These are phyloP conservation scores for Candida khao-thaluensis DNA, from an alignment of 805 yeast genomes.

Conservation along the genomic window DNA sequence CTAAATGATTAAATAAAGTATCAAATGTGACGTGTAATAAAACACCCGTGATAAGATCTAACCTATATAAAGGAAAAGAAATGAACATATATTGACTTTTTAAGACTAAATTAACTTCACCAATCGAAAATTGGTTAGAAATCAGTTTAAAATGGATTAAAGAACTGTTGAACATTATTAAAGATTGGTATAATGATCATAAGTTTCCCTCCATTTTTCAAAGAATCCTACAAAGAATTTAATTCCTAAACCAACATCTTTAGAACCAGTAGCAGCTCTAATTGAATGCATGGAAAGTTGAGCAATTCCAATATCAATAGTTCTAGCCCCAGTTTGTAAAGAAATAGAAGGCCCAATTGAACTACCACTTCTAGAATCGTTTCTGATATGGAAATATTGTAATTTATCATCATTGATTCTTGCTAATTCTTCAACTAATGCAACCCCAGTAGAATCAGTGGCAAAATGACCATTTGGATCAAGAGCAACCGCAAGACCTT, in stretches of 20 bases:
- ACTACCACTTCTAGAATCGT: constrained; percentile 83
- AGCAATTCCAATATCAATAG: constrained; percentile 79
- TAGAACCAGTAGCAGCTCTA: constrained; percentile 75
- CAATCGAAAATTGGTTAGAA: too few relatives aligned
- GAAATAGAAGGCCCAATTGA: constrained; percentile 79
- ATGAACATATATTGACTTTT: too few relatives aligned
- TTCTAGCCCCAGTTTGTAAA: constrained; percentile 66
- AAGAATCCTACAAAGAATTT: constrained; percentile 72
- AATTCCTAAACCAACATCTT: constrained; percentile 73
- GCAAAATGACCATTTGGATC: constrained; percentile 86
- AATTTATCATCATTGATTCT: constrained; percentile 58
- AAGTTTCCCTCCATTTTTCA: constrained; percentile 61
- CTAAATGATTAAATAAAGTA: too few relatives aligned
- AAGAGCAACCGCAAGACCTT: constrained; percentile 65
- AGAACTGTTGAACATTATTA: too few relatives aligned
- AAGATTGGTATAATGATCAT: constrained; percentile 49
- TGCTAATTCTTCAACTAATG: constrained; percentile 71
- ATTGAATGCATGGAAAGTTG: constrained; percentile 86
- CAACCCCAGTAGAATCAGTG: constrained; percentile 71
- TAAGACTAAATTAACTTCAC: too few relatives aligned
- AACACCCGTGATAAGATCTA: too few relatives aligned
- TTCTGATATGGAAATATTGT: constrained; percentile 84
- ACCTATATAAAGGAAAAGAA: too few relatives aligned
- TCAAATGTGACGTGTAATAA: too few relatives aligned
- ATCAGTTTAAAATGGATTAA: too few relatives aligned